A percentile compares a stretch with the other conserved stretches of the same genome.
phyloP scores from a whole-genome alignment of 805 yeast genomes.

The Torulaspora quercuum region DNA sequence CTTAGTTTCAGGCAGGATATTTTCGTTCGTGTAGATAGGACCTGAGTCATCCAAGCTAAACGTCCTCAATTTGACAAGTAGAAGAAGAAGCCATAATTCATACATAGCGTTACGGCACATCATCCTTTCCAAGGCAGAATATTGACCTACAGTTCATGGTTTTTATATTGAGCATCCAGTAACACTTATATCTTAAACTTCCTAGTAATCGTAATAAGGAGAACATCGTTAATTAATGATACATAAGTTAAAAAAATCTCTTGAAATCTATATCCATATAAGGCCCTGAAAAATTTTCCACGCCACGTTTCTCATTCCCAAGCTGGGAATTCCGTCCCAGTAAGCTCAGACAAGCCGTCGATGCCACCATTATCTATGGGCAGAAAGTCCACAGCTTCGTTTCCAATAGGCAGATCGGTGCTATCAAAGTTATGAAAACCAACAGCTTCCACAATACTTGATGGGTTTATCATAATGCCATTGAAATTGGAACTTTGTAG shows the following conservation, averaged over 20 bases:
- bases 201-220: too few species aligned
- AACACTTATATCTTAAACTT: too few species aligned
- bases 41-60: too few species aligned
- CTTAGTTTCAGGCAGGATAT: too few species aligned
- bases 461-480: constrained; percentile 34
- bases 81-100: too few species aligned
- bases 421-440: constrained; percentile 26
- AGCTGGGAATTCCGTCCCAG: constrained; percentile 28
- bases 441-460: constrained; percentile 34
- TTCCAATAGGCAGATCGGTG: constrained; percentile 17
- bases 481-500: constrained; percentile 32
- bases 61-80: too few species aligned
- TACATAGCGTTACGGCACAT: too few species aligned
- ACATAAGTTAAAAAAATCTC: neutral
- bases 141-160: too few species aligned
- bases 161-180: too few species aligned
- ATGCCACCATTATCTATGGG: constrained; percentile 32
- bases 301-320: constrained; percentile 23
- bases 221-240: constrained; percentile 1
- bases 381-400: constrained; percentile 25
- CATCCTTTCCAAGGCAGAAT: too few species aligned
- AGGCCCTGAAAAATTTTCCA: too few species aligned
- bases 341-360: constrained; percentile 29
- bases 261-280: neutral
- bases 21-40: too few species aligned